Percentiles rank a stretch among this genome's conserved stretches.
phyloP scores from a whole-genome alignment of 805 yeast species.

The Kodamaea fukazawae region DNA sequence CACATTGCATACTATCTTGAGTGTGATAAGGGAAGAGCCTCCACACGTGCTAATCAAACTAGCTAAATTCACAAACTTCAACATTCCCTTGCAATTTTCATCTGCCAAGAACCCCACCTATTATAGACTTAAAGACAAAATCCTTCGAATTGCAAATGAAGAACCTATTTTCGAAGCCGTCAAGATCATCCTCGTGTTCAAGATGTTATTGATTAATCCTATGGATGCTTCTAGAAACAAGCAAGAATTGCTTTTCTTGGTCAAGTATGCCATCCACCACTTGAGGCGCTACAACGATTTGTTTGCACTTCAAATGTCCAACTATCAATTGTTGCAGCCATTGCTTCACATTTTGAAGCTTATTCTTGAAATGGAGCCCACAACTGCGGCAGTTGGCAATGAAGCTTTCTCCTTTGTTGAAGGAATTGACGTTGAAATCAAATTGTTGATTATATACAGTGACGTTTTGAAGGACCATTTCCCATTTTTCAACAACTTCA shows the following conservation, averaged over 20 bases:
- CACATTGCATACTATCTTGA: conserved; percentile 11
- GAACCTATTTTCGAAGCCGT: conserved; percentile 14
- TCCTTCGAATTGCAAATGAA: conserved; percentile 3
- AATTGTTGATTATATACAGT: conserved; percentile 16
- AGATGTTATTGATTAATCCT: conserved; percentile 20
- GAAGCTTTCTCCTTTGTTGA: conserved; percentile 2
- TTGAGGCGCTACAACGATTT: conserved; percentile 15
- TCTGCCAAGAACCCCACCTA: conserved; percentile 3
- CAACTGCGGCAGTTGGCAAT: not conserved
- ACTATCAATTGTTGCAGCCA: conserved; percentile 32
- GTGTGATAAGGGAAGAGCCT: conserved; percentile 8
- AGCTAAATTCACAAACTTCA: conserved; percentile 12
- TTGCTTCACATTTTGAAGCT: conserved; percentile 29
- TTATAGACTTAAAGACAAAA: conserved; percentile 7
- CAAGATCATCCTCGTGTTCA: conserved; percentile 20
- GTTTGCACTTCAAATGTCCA: conserved; percentile 24
- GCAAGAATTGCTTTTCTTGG: conserved; percentile 18
- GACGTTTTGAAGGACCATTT: conserved; percentile 24
- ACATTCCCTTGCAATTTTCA: conserved; percentile 3
- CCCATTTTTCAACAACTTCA: conserved; percentile 26
- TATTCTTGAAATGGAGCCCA: conserved; percentile 15
- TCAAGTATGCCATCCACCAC: conserved; percentile 15
- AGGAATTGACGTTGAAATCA: conserved; percentile 11
- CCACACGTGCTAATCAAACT: conserved; percentile 5
- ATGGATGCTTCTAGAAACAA: conserved; percentile 15